Evolutionary conservation across 1,139 yeast species (phyloP).

Genomic region (Arxiozyma heterogenica): DNA sequence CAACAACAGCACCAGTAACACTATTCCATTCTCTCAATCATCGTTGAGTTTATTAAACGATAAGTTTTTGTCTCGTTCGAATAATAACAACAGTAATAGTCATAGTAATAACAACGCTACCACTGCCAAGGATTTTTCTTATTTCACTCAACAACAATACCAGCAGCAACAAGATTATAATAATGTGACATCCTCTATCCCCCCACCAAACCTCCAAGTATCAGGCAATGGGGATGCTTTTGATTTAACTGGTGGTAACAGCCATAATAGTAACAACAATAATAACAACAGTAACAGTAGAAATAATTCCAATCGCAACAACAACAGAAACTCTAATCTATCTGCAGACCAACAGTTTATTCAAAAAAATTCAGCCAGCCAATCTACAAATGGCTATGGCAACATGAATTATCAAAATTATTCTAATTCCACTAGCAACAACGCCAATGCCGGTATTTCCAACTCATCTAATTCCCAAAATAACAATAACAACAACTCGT

Average conservation of each 20-base stretch:
- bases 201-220: neutral
- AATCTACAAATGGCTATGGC: neutral
- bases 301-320: neutral
- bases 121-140: neutral
- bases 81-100: neutral
- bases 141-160: neutral
- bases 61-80: neutral
- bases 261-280: neutral
- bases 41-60: constrained; percentile 1
- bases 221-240: neutral
- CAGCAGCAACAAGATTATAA: constrained; percentile 1
- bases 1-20: neutral
- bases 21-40: constrained; percentile 2
- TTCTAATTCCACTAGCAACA: neutral
- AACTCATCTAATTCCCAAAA: neutral
- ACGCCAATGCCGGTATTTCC: neutral
- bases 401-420: neutral
- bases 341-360: neutral
- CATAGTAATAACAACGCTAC: neutral
- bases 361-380: neutral
- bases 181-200: neutral
- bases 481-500: neutral
- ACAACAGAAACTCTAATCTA: neutral
- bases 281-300: neutral
- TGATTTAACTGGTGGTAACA: neutral